Evolutionary conservation across 106 monocot genomes (phyloP), one percentile per base, ranked within the genome.

Genomic region (Apostasia shenzhenica): DNA sequence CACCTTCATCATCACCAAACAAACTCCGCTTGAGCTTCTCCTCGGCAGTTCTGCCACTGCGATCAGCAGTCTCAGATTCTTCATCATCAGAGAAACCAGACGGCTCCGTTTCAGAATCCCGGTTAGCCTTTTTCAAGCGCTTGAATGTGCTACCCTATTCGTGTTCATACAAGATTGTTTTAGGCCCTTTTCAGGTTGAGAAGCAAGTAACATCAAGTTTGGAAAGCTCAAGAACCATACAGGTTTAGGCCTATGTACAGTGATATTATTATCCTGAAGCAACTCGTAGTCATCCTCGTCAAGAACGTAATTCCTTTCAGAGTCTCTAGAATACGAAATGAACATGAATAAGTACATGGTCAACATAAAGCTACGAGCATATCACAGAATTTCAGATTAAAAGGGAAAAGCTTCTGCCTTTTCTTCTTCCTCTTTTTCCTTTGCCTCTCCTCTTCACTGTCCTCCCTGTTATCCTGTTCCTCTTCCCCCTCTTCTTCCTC

Each of bases 201-300:
- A 10, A 51, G 8, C 42, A 59, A 42, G 12, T 48, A 39, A 11
- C 11, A 66, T 2, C 26, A 26, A 38, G 69, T 45, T 3, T 44
- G 0, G 9, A 5, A 49, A 71, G 48, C 1, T 79, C 11, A 53
- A 13, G 49, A 57, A 39, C 45, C 70, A 42, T 80, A 89, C 95
- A 41, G 82, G 84, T 66, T 85, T 85, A 1, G 97, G 92, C 4
- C 97, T 78, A 66, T 71, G 84, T 37, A 86, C 92, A 57, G 88
- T 82, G 42, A 97, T 89, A 60, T 99, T 99, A 63, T 90, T 90
- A 60, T 99, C 99, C 79, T 93, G 74, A 38, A 99, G 87, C 80
- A 99, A 75, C 70, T 90, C 87, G 43, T 99, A 99, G 63, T 99
- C 99, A 72, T 99, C 99, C 70, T 99, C 99, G 63, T 99, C 99